These are phyloP conservation scores for Ulota crispa DNA, from an alignment of 225 moss, liverwort and hornwort genomes.

Conservation along the genomic window DNA sequence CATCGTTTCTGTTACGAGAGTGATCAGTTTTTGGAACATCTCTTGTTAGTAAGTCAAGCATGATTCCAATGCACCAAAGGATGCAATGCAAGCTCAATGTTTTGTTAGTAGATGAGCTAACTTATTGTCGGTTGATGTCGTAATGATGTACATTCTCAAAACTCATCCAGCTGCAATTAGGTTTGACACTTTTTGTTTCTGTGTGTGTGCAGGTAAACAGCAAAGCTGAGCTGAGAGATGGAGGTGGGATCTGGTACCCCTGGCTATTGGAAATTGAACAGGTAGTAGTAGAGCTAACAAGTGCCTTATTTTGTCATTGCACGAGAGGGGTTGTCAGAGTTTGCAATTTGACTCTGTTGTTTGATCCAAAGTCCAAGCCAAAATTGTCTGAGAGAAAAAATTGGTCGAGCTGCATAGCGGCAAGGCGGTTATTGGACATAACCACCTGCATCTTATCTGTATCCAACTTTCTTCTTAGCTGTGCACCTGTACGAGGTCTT, in stretches of 20 bases:
- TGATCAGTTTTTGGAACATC: not conserved
- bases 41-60: not conserved
- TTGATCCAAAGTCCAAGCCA: not conserved
- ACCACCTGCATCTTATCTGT: too few species aligned
- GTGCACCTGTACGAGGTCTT: too few species aligned
- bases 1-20: not conserved
- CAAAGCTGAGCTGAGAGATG: constrained; percentile 21
- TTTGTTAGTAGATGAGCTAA: not conserved
- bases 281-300: not conserved
- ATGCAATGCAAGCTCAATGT: not conserved
- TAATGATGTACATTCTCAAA: not conserved
- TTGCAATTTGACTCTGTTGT: not conserved
- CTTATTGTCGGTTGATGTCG: not conserved
- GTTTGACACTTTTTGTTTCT: not conserved
- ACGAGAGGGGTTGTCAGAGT: not conserved
- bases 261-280: not conserved
- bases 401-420: too few species aligned
- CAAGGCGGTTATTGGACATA: too few species aligned
- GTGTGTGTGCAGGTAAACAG: constrained; percentile 2
- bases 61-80: not conserved
- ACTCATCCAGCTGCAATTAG: too few species aligned
- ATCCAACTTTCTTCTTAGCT: too few species aligned
- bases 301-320: constrained; percentile 4
- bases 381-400: too few species aligned
- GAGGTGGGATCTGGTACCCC: not conserved